These are phyloP conservation scores for Ricinus communis DNA, from an alignment of 345 rosid species.

Conservation along the genomic window DNA sequence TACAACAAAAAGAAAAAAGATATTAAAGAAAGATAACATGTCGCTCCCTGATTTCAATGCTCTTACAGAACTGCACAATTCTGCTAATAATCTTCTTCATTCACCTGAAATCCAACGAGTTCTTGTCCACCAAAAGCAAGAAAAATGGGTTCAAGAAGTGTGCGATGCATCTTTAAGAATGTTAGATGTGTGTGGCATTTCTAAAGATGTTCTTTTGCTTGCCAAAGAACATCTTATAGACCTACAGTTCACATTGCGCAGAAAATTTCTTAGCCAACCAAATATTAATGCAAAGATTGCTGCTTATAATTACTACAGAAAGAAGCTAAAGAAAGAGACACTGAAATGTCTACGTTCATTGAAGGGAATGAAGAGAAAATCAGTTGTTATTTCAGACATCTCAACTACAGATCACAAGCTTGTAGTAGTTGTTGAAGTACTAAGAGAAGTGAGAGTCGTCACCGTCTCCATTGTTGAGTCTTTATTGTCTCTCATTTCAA, in stretches of 20 bases:
- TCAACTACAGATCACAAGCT: conserved; percentile 32
- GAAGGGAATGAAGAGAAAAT: conserved; percentile 41
- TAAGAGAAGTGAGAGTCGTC: conserved; percentile 59
- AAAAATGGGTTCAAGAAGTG: conserved; percentile 55
- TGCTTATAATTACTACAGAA: conserved; percentile 49
- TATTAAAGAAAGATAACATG: conserved; percentile 26
- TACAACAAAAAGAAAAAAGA: not conserved
- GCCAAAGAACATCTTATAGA: conserved; percentile 61
- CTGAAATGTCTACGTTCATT: conserved; percentile 55
- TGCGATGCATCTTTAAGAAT: conserved; percentile 65
- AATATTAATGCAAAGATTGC: conserved; percentile 45
- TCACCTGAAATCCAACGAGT: conserved; percentile 53
- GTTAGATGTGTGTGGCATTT: conserved; percentile 61
- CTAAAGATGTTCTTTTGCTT: conserved; percentile 59
- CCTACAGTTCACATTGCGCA: conserved; percentile 49
- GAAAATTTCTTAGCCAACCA: conserved; percentile 32
- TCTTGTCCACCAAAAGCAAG: conserved; percentile 41
- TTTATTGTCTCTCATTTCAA: conserved; percentile 52
- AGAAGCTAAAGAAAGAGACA: conserved; percentile 67
- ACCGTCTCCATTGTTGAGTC: conserved; percentile 58
- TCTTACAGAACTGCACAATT: conserved; percentile 66
- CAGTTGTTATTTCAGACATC: conserved; percentile 20
- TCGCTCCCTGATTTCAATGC: conserved; percentile 54
- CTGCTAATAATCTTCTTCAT: conserved; percentile 68
- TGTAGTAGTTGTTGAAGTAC: conserved; percentile 46